phyloP scores from a whole-genome alignment of 2,329 filamentous ascomycete species.

The Bipolaris victoriae region DNA sequence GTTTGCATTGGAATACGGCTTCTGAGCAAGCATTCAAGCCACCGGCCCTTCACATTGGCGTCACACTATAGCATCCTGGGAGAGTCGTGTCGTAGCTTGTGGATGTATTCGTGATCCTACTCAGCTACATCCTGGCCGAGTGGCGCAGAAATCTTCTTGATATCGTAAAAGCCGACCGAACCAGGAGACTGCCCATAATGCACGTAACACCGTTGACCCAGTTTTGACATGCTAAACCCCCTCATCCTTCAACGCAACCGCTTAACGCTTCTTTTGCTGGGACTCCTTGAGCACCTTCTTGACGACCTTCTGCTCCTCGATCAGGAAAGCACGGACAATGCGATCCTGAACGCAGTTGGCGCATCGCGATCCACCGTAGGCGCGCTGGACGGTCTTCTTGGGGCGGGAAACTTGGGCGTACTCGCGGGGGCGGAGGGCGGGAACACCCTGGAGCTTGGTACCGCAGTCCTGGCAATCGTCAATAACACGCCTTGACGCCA shows the following conservation, averaged over 20 bases:
- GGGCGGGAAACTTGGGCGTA: conserved; percentile 97
- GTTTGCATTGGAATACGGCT: conserved; percentile 4
- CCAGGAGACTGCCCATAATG: conserved; percentile 50
- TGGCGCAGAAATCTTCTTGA: conserved; percentile 47
- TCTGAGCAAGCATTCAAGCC: conserved; percentile 1
- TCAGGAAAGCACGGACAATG: conserved; percentile 97
- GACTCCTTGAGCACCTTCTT: conserved; percentile 99
- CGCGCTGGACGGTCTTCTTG: conserved; percentile 99
- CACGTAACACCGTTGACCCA: conserved; percentile 51
- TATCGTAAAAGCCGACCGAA: conserved; percentile 48
- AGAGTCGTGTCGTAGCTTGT: conserved; percentile 32
- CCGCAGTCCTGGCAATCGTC: conserved; percentile 81
- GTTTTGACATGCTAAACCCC: conserved; percentile 45
- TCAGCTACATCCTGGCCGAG: conserved; percentile 43
- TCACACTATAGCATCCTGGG: conserved; percentile 8
- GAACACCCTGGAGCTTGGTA: conserved; percentile 94
- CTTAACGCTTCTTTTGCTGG: conserved; percentile 73
- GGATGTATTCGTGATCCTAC: conserved; percentile 46
- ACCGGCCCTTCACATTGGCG: conserved; percentile 1
- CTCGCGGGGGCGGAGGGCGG: conserved; percentile 96
- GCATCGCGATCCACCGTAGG: conserved; percentile 97
- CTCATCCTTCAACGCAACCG: conserved; percentile 30
- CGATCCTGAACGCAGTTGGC: conserved; percentile 98
- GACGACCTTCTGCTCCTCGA: conserved; percentile 99
- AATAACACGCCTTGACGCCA: conserved; percentile 13